A percentile compares a stretch with the other conserved stretches of the same genome.
phyloP scores from a whole-genome alignment of 257 asterid genomes.

The Solanum appendiculatum region DNA sequence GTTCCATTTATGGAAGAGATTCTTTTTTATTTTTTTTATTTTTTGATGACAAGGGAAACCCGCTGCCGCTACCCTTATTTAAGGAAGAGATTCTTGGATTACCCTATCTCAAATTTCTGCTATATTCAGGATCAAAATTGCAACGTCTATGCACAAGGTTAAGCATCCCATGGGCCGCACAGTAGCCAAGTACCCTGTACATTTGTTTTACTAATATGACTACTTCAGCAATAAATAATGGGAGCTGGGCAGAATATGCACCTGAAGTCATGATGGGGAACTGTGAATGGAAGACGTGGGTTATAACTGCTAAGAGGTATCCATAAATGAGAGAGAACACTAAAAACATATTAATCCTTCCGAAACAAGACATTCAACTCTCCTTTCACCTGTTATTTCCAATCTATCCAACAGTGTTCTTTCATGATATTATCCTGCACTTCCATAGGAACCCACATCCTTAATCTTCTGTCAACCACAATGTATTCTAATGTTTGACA shows the following conservation, averaged over 20 bases:
- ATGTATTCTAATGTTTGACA: slow-evolving; percentile 12
- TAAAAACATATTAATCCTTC: background rate
- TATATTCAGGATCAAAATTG: background rate
- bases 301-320: background rate
- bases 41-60: too few relatives aligned
- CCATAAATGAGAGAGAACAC: background rate
- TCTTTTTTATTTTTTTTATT: too few relatives aligned
- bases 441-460: slow-evolving; percentile 7
- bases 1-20: background rate
- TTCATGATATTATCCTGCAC: slow-evolving; percentile 6
- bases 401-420: slow-evolving; percentile 5
- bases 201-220: background rate
- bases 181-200: background rate
- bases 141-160: background rate
- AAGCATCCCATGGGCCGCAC: background rate
- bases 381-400: background rate
- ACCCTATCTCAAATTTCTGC: background rate
- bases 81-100: background rate
- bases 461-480: slow-evolving; percentile 8
- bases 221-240: background rate
- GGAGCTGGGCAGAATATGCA: background rate
- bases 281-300: background rate
- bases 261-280: background rate
- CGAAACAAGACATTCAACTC: background rate
- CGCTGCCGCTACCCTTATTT: too few relatives aligned